Evolutionary conservation across 305 asterid species (phyloP).

Genomic region (Withania somnifera): DNA sequence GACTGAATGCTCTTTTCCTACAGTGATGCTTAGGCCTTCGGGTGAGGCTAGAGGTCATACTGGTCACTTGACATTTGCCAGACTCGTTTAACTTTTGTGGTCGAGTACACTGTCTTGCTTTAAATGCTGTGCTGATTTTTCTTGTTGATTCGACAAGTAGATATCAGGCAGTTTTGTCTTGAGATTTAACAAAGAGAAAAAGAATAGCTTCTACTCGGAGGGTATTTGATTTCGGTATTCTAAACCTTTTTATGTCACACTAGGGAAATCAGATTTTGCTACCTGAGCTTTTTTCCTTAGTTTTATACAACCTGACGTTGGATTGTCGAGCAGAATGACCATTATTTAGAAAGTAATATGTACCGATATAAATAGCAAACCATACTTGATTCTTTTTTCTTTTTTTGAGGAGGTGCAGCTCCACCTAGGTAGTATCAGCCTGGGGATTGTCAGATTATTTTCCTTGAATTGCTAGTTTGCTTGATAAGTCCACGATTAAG

Average conservation of each 20-base stretch:
- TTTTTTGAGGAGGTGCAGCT: neutral
- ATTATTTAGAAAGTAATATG: neutral
- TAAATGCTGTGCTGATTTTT: neutral
- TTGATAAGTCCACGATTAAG: neutral
- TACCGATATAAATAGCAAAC: neutral
- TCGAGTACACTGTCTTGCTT: neutral
- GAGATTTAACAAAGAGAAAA: neutral
- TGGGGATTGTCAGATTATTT: neutral
- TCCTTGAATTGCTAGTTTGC: neutral
- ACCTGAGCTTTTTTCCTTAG: neutral
- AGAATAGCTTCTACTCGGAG: neutral
- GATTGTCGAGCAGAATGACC: neutral
- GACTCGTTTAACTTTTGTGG: constrained; percentile 31
- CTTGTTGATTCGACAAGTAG: neutral
- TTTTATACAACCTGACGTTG: neutral
- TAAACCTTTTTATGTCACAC: neutral
- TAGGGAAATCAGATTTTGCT: neutral
- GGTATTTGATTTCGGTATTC: neutral
- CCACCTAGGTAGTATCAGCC: neutral
- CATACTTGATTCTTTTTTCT: neutral
- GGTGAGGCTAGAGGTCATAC: constrained; percentile 86
- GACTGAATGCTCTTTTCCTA: constrained; percentile 29
- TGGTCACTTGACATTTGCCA: constrained; percentile 87
- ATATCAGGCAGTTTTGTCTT: neutral
- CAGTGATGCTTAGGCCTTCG: constrained; percentile 40